Evolutionary conservation across 1,139 yeast genomes (phyloP).

Genomic region (Blastobotrys aristatus): DNA sequence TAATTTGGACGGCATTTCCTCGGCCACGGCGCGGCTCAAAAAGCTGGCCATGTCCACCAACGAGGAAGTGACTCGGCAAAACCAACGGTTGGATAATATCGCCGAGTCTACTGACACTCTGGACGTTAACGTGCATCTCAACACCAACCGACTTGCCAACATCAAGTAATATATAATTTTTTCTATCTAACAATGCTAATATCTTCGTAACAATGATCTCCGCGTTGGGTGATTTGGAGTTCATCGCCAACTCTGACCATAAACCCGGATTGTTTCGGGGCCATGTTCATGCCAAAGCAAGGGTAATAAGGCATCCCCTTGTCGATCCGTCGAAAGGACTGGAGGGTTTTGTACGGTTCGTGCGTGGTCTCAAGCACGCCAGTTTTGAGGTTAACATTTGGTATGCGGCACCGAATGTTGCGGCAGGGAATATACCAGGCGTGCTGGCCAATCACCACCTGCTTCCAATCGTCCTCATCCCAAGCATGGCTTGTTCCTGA

Average conservation of each 20-base stretch:
- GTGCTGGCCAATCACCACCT: slow-evolving; percentile 31
- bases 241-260: slow-evolving; percentile 32
- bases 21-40: slow-evolving; percentile 46
- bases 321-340: slow-evolving; percentile 38
- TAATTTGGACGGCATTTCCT: slow-evolving; percentile 47
- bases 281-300: slow-evolving; percentile 39
- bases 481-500: slow-evolving; percentile 32
- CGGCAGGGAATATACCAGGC: slow-evolving; percentile 32
- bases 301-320: slow-evolving; percentile 32
- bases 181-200: not conserved
- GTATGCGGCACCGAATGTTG: slow-evolving; percentile 40
- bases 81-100: slow-evolving; percentile 47
- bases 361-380: slow-evolving; percentile 36
- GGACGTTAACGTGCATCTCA: slow-evolving; percentile 51
- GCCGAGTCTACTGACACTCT: slow-evolving; percentile 50
- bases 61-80: slow-evolving; percentile 49
- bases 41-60: slow-evolving; percentile 48
- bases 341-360: slow-evolving; percentile 36
- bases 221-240: slow-evolving; percentile 25
- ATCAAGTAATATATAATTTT: slow-evolving; percentile 28
- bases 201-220: slow-evolving; percentile 18
- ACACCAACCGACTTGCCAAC: slow-evolving; percentile 39
- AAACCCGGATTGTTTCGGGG: slow-evolving; percentile 30
- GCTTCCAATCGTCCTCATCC: slow-evolving; percentile 40
- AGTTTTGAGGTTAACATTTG: slow-evolving; percentile 35